phyloP scores from a whole-genome alignment of 139 green algal genomes.

The Asterochloris erici region DNA sequence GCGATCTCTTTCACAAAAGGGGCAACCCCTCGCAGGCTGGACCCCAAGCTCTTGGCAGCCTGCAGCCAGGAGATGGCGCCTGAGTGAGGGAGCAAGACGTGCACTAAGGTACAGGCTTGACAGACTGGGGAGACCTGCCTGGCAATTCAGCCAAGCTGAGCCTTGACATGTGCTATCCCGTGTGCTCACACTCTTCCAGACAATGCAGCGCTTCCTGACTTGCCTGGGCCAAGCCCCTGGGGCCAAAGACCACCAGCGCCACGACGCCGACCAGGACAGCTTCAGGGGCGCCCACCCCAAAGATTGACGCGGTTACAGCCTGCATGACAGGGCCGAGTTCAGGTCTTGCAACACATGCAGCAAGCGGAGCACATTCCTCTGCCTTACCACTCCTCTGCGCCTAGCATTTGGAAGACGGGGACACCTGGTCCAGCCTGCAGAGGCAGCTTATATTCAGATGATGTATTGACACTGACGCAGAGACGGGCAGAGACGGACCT shows the following conservation, averaged over 20 bases:
- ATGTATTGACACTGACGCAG: too few relatives aligned
- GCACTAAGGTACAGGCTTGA: too few relatives aligned
- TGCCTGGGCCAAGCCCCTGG: slow-evolving; percentile 93
- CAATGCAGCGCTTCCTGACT: not conserved
- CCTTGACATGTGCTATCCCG: too few relatives aligned
- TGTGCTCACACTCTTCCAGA: not conserved
- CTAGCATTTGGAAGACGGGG: too few relatives aligned
- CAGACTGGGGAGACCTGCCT: too few relatives aligned
- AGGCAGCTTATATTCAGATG: too few relatives aligned
- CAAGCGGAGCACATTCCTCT: not conserved
- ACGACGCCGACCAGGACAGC: slow-evolving; percentile 95
- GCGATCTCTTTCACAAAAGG: slow-evolving; percentile 94
- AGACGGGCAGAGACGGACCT: too few relatives aligned
- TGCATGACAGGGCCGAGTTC: not conserved
- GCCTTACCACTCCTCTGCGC: not conserved
- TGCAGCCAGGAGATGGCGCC: slow-evolving; percentile 30
- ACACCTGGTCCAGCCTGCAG: too few relatives aligned
- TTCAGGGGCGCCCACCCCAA: slow-evolving; percentile 96
- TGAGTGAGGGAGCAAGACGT: too few relatives aligned
- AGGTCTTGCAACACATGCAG: not conserved
- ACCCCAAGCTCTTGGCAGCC: slow-evolving; percentile 86
- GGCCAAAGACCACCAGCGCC: slow-evolving; percentile 97
- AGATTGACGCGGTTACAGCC: slow-evolving; percentile 39
- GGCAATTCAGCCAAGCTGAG: too few relatives aligned
- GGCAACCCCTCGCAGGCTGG: slow-evolving; percentile 79